Evolutionary conservation across 2,329 filamentous ascomycete species (phyloP).

Genomic region (Leptographium lundbergii): DNA sequence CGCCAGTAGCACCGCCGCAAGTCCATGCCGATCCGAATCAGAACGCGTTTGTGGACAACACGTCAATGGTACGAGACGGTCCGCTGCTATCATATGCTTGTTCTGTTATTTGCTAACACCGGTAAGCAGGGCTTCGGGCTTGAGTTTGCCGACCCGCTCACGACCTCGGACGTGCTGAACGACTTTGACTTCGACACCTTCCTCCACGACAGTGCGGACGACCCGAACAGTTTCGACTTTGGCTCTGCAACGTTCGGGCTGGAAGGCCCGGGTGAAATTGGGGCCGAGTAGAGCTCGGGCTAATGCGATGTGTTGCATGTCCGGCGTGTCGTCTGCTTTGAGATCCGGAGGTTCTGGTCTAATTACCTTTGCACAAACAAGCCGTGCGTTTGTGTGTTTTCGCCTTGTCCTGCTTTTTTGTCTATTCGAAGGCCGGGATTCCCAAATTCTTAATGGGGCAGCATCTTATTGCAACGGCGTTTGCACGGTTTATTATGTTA

Average conservation of each 20-base stretch:
- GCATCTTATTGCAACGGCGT: conserved; percentile 1
- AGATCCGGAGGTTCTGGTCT: too few relatives aligned
- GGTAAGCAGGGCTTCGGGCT: conserved; percentile 31
- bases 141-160: conserved; percentile 43
- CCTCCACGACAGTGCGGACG: conserved; percentile 43
- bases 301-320: neutral
- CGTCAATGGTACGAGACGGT: conserved; percentile 22
- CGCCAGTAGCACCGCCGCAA: conserved; percentile 30
- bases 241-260: conserved; percentile 36
- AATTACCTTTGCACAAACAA: neutral
- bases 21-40: conserved; percentile 35
- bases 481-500: neutral
- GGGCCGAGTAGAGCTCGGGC: conserved; percentile 7
- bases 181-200: conserved; percentile 61
- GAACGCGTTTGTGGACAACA: conserved; percentile 32
- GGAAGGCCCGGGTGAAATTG: conserved; percentile 40
- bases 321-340: neutral
- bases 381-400: neutral
- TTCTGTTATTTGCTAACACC: conserved; percentile 8
- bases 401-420: neutral
- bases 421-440: neutral
- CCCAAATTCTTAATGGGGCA: neutral
- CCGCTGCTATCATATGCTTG: neutral
- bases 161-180: conserved; percentile 44
- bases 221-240: conserved; percentile 41